Percentiles rank a stretch among this genome's conserved stretches.
Conservation (phyloP, 2,329 filamentous ascomycete species). For the Dactylellina drechsleri region DNA sequence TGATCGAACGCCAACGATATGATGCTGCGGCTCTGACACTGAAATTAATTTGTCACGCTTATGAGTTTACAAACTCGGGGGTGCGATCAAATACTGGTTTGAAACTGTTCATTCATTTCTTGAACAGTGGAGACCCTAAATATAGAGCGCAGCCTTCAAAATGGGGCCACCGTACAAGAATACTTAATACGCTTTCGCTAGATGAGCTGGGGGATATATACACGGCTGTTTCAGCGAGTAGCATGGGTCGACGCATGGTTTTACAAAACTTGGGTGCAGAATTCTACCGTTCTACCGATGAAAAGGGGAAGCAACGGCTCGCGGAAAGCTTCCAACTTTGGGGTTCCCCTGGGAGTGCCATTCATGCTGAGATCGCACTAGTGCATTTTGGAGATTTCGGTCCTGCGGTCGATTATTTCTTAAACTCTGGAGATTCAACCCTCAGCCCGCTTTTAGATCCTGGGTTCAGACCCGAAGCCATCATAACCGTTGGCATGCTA, state of each 20-base stretch:
- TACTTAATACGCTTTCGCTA: not conserved
- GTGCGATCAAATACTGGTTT: not conserved
- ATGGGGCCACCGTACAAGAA: not conserved
- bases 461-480: not conserved
- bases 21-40: not conserved
- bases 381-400: not conserved
- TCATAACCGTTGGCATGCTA: not conserved
- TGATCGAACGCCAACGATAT: not conserved
- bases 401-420: not conserved
- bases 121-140: not conserved
- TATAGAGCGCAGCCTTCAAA: constrained; percentile 1
- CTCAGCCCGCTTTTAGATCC: not conserved
- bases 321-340: constrained; percentile 14
- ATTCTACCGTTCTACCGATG: not conserved
- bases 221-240: not conserved
- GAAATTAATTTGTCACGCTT: not conserved
- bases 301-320: constrained; percentile 11
- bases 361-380: constrained; percentile 13
- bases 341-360: not conserved
- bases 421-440: not conserved
- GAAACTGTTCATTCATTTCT: constrained; percentile 28
- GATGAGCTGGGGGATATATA: not conserved
- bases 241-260: not conserved
- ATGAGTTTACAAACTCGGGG: constrained; percentile 10
- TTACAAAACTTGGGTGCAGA: not conserved